phyloP scores from a whole-genome alignment of 495 filamentous ascomycete genomes.

The Neurospora cerealis region DNA sequence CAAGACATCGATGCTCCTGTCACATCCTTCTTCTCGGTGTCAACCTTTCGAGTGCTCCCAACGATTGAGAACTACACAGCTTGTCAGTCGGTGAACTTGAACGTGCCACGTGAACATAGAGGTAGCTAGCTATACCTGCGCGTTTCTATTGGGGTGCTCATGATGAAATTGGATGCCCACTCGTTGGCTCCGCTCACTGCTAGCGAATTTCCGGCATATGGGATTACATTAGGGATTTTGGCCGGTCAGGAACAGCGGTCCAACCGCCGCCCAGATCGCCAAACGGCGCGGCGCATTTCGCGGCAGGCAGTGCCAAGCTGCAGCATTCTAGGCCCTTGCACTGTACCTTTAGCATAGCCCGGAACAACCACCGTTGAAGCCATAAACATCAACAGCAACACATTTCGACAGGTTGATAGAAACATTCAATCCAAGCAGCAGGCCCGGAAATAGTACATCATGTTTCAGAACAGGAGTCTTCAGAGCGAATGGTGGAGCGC shows the following conservation, averaged over 20 bases:
- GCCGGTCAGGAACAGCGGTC: background rate
- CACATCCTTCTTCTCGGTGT: background rate
- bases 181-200: background rate
- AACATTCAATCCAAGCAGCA: background rate
- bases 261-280: background rate
- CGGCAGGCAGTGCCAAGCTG: background rate
- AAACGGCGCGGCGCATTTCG: background rate
- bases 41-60: background rate
- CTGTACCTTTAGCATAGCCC: background rate
- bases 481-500: background rate
- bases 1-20: background rate
- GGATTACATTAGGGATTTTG: background rate
- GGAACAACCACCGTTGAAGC: background rate
- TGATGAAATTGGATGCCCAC: background rate
- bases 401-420: background rate
- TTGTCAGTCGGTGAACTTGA: background rate
- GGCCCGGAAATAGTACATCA: background rate
- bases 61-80: background rate
- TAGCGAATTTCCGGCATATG: background rate
- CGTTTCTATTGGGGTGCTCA: background rate
- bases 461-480: background rate
- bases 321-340: background rate
- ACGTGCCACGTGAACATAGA: background rate
- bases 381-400: background rate
- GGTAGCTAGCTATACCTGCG: background rate